A percentile compares a stretch with the other conserved stretches of the same genome.
Evolutionary conservation across 441 rosid species (phyloP).

Genomic region (Adansonia gregorii): DNA sequence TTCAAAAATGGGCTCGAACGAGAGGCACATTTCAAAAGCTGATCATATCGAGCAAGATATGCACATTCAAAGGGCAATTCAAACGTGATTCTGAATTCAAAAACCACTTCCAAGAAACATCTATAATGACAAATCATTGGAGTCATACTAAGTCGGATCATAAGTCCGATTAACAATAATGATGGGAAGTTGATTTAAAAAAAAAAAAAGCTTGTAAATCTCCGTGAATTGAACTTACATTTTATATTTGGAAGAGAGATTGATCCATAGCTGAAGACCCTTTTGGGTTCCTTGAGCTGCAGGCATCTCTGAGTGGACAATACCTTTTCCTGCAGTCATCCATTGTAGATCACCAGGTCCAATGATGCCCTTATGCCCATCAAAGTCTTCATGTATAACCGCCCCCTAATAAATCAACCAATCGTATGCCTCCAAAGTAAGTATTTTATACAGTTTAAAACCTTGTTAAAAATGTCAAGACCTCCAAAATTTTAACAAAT

Average conservation of each 20-base stretch:
- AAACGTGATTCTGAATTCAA: not conserved
- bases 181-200: not conserved
- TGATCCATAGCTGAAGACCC: slow-evolving; percentile 88
- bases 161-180: not conserved
- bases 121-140: slow-evolving; percentile 21
- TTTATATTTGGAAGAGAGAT: slow-evolving; percentile 79
- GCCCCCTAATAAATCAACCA: slow-evolving; percentile 54
- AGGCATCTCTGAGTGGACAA: slow-evolving; percentile 95
- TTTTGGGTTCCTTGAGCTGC: slow-evolving; percentile 71
- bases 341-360: slow-evolving; percentile 79
- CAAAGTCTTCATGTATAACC: slow-evolving; percentile 79
- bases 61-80: no score
- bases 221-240: slow-evolving; percentile 47
- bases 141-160: not conserved
- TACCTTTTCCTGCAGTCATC: slow-evolving; percentile 99
- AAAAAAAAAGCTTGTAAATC: not conserved
- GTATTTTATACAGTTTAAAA: not conserved
- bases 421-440: slow-evolving; percentile 5
- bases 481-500: not conserved
- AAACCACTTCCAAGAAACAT: slow-evolving; percentile 30
- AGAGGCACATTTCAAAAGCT: slow-evolving; percentile 20
- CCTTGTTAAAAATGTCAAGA: not conserved
- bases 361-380: slow-evolving; percentile 83
- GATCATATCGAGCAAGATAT: not conserved
- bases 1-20: slow-evolving; percentile 27